A percentile compares a stretch with the other conserved stretches of the same genome.
phyloP scores from a whole-genome alignment of 106 monocot species.

The Narthecium ossifragum region DNA sequence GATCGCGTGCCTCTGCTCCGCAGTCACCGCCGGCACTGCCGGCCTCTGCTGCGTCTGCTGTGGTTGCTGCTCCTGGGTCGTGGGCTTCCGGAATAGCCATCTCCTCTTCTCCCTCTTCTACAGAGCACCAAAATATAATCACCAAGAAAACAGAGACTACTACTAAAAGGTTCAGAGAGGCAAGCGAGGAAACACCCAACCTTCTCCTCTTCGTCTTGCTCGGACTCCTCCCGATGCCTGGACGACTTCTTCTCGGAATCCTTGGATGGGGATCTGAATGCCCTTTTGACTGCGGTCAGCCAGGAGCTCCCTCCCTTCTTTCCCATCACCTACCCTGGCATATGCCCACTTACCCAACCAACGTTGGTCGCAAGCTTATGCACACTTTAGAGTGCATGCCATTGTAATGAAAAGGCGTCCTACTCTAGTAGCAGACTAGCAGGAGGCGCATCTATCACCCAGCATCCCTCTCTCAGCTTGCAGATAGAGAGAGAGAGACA shows the following conservation, averaged over 20 bases:
- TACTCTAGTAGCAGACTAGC: too few species aligned
- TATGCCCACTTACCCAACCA: slow-evolving; percentile 15
- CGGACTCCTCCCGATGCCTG: slow-evolving; percentile 15
- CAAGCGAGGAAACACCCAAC: background rate
- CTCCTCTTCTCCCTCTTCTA: slow-evolving; percentile 80
- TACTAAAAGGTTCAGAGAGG: background rate
- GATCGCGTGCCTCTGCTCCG: slow-evolving; percentile 71
- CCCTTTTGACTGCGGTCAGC: slow-evolving; percentile 91
- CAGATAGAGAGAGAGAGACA: too few species aligned
- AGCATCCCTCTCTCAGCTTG: too few species aligned
- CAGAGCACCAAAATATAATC: background rate
- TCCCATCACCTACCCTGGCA: slow-evolving; percentile 48
- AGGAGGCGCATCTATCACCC: too few species aligned
- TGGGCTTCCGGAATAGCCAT: slow-evolving; percentile 78
- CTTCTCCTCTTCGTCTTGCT: slow-evolving; percentile 37
- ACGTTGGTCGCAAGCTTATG: too few species aligned
- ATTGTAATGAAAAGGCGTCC: too few species aligned
- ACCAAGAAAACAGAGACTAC: background rate
- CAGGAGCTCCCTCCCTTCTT: slow-evolving; percentile 78
- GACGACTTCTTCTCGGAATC: slow-evolving; percentile 33
- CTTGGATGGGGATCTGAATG: slow-evolving; percentile 86
- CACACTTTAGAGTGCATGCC: too few species aligned
- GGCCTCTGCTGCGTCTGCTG: background rate
- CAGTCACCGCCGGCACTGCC: slow-evolving; percentile 13
- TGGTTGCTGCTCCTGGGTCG: slow-evolving; percentile 16